Percentiles rank a stretch among this genome's conserved stretches.
Evolutionary conservation across 441 rosid genomes (phyloP).

Genomic region (Omphalea diandra): DNA sequence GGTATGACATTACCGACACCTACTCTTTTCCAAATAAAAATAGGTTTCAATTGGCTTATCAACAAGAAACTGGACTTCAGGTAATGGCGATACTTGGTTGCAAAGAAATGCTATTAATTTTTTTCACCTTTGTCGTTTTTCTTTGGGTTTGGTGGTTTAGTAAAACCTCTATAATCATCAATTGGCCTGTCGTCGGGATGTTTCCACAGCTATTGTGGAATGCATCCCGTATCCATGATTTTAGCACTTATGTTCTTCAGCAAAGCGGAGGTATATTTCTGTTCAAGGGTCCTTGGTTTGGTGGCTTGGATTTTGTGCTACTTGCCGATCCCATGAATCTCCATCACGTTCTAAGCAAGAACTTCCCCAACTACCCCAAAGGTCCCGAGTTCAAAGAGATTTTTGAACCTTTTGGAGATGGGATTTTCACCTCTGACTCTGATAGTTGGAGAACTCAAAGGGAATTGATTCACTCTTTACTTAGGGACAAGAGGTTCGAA

Average conservation of each 20-base stretch:
- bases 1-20: too few relatives aligned
- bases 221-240: conserved; percentile 18
- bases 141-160: too few relatives aligned
- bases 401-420: conserved; percentile 35
- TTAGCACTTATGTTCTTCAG: background rate
- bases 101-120: too few relatives aligned
- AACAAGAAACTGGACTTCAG: too few relatives aligned
- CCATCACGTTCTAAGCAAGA: conserved; percentile 26
- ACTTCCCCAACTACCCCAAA: conserved; percentile 34
- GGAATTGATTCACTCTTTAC: conserved; percentile 18
- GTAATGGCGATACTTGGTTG: too few relatives aligned
- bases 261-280: conserved; percentile 13
- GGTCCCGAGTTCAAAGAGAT: conserved; percentile 26
- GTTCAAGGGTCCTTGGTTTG: conserved; percentile 39
- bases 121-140: too few relatives aligned
- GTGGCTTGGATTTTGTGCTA: conserved; percentile 12
- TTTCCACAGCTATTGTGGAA: conserved; percentile 24
- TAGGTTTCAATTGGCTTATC: too few relatives aligned
- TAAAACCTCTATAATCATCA: too few relatives aligned
- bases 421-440: conserved; percentile 28
- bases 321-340: conserved; percentile 32
- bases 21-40: too few relatives aligned
- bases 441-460: conserved; percentile 31
- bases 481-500: conserved; percentile 9
- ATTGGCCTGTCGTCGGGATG: too few relatives aligned